Evolutionary conservation across 768 basidiomycete genomes (phyloP), one percentile per base, ranked within the genome.

Genomic region (Hericium alpestre): DNA sequence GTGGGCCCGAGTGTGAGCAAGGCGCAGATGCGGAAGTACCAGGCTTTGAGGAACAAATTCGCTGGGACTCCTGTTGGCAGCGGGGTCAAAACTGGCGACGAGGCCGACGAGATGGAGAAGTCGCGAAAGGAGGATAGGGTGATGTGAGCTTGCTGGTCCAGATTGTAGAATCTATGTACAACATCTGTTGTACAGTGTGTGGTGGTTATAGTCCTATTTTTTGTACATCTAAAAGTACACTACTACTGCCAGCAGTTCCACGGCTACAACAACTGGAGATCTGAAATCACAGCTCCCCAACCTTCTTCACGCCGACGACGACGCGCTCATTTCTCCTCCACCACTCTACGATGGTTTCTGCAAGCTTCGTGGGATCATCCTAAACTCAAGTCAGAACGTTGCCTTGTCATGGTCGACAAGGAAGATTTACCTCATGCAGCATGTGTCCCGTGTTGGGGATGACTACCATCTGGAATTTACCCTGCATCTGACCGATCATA

Each of bases 401-500:
- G 32, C 32, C 9, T 32, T 32, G 9, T 32, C 32, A 2, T 2
- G 8, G 65, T 10, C 41, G n/a, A 38, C 11, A 37, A 9, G 25
- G 32, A n/a, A 18, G 25, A 22, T 80, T 48, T 55, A 92, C 93
- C 78, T 97, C 95, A 49, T 98, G 95, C 22, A 99, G 67, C 74
- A 96, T 89, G 66, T 99, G 96, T 0, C 96, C 95, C 0, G 91
- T 90, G 38, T 84, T 83, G 9, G 83, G 80, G 58, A 95, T 79
- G 39, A 99, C 92, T 22, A 80, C 85, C 68, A 97, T 78, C 71
- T 97, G 95, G 71, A 97, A 99, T 69, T 96, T 97, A 37, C 82
- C 80, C 65, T 76, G 82, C 82, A 84, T 84, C 66, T 84, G 83
- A 0, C 81, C 96, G 52, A 98, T 93, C 87, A 95, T 96, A 49